Evolutionary conservation across 1,284 basidiomycete genomes (phyloP), one percentile per base, ranked within the genome.

Genomic region (Cryptococcus sp.): DNA sequence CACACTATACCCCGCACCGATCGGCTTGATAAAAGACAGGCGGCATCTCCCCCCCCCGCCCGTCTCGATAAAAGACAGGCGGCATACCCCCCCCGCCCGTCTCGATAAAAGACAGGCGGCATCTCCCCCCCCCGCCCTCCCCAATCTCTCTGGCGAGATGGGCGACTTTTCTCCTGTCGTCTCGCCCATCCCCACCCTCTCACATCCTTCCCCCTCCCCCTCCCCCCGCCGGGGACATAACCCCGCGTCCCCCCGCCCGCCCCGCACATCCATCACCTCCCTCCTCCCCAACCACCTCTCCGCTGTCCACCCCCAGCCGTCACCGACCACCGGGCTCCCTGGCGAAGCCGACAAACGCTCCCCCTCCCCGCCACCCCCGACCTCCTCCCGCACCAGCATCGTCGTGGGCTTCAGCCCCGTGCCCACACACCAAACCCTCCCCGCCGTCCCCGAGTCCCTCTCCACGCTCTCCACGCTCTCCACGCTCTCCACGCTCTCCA

Each of bases 331-430:
- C n/a, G n/a, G n/a, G n/a, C n/a, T 33, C 28, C 28, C 28, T 9
- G 28, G 28, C 5, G 28, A 33, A 33, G 28, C 28, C 28, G 28
- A 33, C 28, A 33, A 51, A 21, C 7, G 15, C 18, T 40, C 39
- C 6, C 49, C 56, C 5, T 61, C 59, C 24, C 59, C 59, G 9
- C 53, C 54, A 24, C 42, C 55, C 18, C 52, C 52, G n/a, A 49
- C 24, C 33, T 45, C 46, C 35, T 53, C 57, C 28, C 49, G 58
- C 28, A 60, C 61, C 16, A 55, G 50, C 36, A 23, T 63, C 21
- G 61, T 60, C 16, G 55, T 60, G 55, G 61, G 61, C 21, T 63
- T 63, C 56, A 60, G 58, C 43, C 61, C 61, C 37, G 55, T 46
- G 6, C 38, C 55, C 8, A n/a, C 52, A 4, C 54, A 56, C 33